Evolutionary conservation across 257 asterid genomes (phyloP), one percentile per base, ranked within the genome.

Genomic region (Hygrophila difformis): DNA sequence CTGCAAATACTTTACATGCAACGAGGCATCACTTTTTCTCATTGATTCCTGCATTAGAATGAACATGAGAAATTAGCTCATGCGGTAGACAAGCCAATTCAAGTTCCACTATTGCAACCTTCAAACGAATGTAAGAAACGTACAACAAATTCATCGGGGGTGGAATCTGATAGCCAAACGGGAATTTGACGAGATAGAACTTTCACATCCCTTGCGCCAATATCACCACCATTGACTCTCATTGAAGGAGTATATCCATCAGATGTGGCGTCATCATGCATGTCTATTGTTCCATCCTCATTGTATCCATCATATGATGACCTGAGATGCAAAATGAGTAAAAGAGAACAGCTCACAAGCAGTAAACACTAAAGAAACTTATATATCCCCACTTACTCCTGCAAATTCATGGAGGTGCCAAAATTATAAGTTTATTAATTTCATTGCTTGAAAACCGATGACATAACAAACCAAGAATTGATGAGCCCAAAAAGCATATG

Each of bases 141-240:
- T 86, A 91, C 99, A 63, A 78, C 81, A 75, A 91, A 91, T 76
- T 91, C 99, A 47, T 91, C 99, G 49, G 99, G 99, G 45, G 85
- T 76, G 60, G 96, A 74, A 57, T 86, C 88, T 53, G 93, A 80
- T 70, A 91, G 80, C 99, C 99, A 91, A 39, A 54, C 39, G 40
- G 94, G 94, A 65, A 70, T 72, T 68, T 78, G 94, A 57, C 68
- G 81, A 65, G 91, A 71, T 60, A 61, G 57, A 24, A 31, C 13
- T 65, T 73, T 79, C 23, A 52, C 67, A 59, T 74, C 84, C 74
- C 74, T 84, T 37, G 55, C 41, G 53, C 75, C 62, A 60, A 51
- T 57, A 51, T 78, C 91, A 49, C 73, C 80, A 54, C 95, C 87
- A 39, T 71, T 80, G 41, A 66, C 70, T 73, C 67, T 62, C 65